Evolutionary conservation across 805 yeast genomes (phyloP).

Genomic region (Starmerella stellata): DNA sequence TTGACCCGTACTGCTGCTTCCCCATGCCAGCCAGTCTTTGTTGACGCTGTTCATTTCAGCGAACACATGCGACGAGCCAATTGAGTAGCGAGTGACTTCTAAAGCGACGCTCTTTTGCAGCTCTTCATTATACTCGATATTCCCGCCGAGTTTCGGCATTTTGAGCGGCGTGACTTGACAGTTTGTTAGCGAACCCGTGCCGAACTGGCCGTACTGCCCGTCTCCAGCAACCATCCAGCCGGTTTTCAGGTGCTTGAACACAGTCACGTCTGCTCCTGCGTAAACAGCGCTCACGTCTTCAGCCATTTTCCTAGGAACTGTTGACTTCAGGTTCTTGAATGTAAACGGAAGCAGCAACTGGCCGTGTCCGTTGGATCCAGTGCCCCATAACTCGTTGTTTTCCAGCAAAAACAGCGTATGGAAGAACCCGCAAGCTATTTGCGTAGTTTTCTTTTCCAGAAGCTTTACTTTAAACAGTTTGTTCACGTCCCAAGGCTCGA

Average conservation of each 20-base stretch:
- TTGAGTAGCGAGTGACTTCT: slow-evolving; percentile 35
- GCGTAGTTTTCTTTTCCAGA: slow-evolving; percentile 35
- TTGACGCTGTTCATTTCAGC: slow-evolving; percentile 38
- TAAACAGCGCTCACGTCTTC: slow-evolving; percentile 29
- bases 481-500: slow-evolving; percentile 29
- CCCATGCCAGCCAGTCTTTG: slow-evolving; percentile 44
- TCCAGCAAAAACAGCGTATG: slow-evolving; percentile 58
- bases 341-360: slow-evolving; percentile 58
- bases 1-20: slow-evolving; percentile 68
- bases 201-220: slow-evolving; percentile 74
- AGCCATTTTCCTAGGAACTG: slow-evolving; percentile 46
- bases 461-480: slow-evolving; percentile 37
- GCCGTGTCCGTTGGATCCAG: slow-evolving; percentile 77
- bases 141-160: slow-evolving; percentile 31
- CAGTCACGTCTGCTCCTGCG: slow-evolving; percentile 58
- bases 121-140: slow-evolving; percentile 39
- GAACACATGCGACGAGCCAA: slow-evolving; percentile 50
- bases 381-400: slow-evolving; percentile 56
- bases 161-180: slow-evolving; percentile 50
- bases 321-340: slow-evolving; percentile 45
- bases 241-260: slow-evolving; percentile 24
- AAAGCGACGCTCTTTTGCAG: too few species aligned
- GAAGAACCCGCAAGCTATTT: slow-evolving; percentile 54
- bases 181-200: slow-evolving; percentile 58
- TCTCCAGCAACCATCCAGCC: slow-evolving; percentile 50